phyloP scores from a whole-genome alignment of 2,329 filamentous ascomycete species.

The Microdochium bolleyi region DNA sequence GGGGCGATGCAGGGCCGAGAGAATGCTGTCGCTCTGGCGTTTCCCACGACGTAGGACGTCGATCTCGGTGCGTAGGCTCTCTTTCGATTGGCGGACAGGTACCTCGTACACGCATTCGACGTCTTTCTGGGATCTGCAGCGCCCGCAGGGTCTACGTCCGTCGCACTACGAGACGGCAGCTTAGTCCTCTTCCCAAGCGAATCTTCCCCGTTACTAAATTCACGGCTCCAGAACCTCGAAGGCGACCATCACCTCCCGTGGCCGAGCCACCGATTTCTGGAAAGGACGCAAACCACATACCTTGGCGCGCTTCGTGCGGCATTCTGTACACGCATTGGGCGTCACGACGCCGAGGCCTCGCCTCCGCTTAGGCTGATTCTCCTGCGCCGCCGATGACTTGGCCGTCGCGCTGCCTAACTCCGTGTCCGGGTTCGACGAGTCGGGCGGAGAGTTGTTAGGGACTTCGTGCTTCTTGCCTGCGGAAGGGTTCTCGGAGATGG shows the following conservation, averaged over 20 bases:
- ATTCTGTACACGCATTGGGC: constrained; percentile 53
- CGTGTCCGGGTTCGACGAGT: constrained; percentile 10
- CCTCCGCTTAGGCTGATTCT: constrained; percentile 38
- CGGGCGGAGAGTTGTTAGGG: neutral
- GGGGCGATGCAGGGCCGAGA: constrained; percentile 43
- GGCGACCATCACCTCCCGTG: no score
- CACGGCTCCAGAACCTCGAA: no score
- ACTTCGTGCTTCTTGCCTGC: neutral
- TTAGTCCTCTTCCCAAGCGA: no score
- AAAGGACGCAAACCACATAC: no score
- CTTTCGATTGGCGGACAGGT: constrained; percentile 56
- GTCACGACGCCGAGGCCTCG: constrained; percentile 49
- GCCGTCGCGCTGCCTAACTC: constrained; percentile 4
- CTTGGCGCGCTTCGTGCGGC: constrained; percentile 55
- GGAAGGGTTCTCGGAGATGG: neutral
- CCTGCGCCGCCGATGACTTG: constrained; percentile 9
- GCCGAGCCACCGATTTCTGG: no score
- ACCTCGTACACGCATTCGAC: constrained; percentile 53
- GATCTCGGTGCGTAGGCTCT: constrained; percentile 51
- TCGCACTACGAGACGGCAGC: constrained; percentile 41
- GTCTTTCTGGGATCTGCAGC: constrained; percentile 47
- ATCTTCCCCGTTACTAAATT: no score
- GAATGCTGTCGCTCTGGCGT: constrained; percentile 44
- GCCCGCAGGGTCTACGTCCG: constrained; percentile 44
- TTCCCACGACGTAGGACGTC: constrained; percentile 47